Percentiles rank a stretch among this genome's conserved stretches.
phyloP scores from a whole-genome alignment of 1,284 basidiomycete genomes.

The Abortiporus biennis region DNA sequence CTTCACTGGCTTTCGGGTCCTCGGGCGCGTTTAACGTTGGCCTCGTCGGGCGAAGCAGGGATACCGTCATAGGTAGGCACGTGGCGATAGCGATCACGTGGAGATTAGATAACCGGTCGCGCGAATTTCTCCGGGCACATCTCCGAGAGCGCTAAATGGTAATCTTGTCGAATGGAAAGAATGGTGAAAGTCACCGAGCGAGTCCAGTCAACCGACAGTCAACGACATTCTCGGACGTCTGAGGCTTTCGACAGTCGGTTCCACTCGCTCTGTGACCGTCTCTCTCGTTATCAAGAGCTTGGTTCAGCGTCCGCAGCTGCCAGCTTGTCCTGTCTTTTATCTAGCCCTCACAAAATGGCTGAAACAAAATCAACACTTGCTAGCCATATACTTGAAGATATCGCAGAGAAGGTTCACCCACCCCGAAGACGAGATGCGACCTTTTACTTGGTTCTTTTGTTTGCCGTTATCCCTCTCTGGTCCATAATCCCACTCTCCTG shows the following conservation, averaged over 20 bases:
- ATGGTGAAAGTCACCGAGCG: no score
- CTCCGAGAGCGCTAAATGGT: no score
- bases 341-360: neutral
- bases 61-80: no score
- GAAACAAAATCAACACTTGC: conserved; percentile 1
- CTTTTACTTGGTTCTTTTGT: conserved; percentile 55
- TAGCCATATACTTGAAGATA: conserved; percentile 17
- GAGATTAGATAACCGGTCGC: no score
- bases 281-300: no score
- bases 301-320: no score
- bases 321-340: conserved; percentile 15
- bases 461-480: conserved; percentile 67
- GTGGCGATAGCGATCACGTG: no score
- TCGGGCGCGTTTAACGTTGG: conserved; percentile 2
- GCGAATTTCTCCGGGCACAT: conserved; percentile 2
- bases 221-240: no score
- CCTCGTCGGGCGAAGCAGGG: conserved; percentile 21
- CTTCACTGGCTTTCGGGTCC: neutral
- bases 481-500: conserved; percentile 64
- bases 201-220: no score
- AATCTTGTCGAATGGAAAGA: no score
- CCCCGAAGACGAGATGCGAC: conserved; percentile 34
- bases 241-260: no score
- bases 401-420: conserved; percentile 23
- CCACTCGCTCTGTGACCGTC: no score